phyloP scores from a whole-genome alignment of 352 stramenopile species.

The Globisporangium sylvaticum region DNA sequence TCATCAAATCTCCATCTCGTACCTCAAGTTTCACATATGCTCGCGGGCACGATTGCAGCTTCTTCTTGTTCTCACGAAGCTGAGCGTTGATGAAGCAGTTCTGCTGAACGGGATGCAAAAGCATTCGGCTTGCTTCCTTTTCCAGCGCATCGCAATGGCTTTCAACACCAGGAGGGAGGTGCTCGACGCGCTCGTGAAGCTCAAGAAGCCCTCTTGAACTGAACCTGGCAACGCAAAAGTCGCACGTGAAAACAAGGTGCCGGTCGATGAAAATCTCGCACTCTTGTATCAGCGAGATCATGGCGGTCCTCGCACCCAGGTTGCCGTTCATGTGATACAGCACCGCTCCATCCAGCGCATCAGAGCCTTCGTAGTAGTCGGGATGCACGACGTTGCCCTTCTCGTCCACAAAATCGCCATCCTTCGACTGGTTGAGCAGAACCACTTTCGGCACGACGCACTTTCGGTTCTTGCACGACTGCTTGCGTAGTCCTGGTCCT shows the following conservation, averaged over 20 bases:
- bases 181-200: conserved; percentile 44
- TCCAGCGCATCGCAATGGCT: conserved; percentile 21
- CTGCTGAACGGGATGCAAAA: conserved; percentile 45
- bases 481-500: conserved; percentile 70
- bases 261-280: conserved; percentile 53
- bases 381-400: conserved; percentile 34
- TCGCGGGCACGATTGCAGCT: conserved; percentile 25
- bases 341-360: conserved; percentile 26
- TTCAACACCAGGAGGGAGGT: conserved; percentile 14
- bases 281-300: conserved; percentile 45
- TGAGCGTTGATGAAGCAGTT: conserved; percentile 39
- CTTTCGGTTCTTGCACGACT: conserved; percentile 79
- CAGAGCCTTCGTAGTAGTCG: conserved; percentile 27
- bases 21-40: conserved; percentile 80
- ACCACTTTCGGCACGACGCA: conserved; percentile 71
- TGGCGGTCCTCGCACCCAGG: conserved; percentile 14
- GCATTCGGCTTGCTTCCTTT: conserved; percentile 33
- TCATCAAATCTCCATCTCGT: conserved; percentile 1
- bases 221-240: conserved; percentile 37
- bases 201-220: conserved; percentile 50
- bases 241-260: conserved; percentile 49
- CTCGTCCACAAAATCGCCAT: conserved; percentile 52
- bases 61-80: conserved; percentile 27
- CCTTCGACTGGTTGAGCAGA: conserved; percentile 57
- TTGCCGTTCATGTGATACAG: conserved; percentile 14